Base-by-base conservation (phyloP, 352 stramenopile genomes). In the Phytophthora podocarpi region DNA sequence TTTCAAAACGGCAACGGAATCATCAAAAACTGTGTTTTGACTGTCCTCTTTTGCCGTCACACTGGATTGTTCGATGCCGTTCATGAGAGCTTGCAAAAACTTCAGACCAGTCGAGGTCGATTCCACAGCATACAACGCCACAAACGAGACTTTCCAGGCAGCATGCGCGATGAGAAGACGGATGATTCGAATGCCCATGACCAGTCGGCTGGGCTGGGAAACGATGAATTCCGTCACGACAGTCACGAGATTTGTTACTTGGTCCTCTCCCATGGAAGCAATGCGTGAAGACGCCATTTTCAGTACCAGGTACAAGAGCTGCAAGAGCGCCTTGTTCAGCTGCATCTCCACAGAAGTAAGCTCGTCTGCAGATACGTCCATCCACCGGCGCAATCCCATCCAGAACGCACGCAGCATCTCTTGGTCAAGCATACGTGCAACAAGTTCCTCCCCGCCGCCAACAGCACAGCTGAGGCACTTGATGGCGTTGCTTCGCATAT, bases 191-290 rank as follows among this genome's bases (percentile, higher is more conserved):
- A 93, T 75, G 1, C 80, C 78, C 51, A 82, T 79, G 8, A 75
- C 69, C 49, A 90, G 57, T 2, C 77, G 76, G 27, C 76, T 72
- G 13, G 72, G 67, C 45, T 85, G 61, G 1, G 70, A 72, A 13
- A 91, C 78, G 8, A 89, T 76, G 55, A 89, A 90, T 34, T 92
- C 80, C 0, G 80, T 91, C 37, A 91, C 78, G 35, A 89, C 72
- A 15, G 74, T 82, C 21, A 93, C 72, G 13, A 95, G 67, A 24
- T 75, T 85, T 18, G 67, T 79, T 5, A 90, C 72, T 55, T 93
- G 75, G 24, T 90, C 78, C 27, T 81, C 78, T 2, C 70, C 63
- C 35, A 87, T 67, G 2, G 67, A 71, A 5, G 74, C 72, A 26
- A 91, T 72, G 9, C 83, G 74, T 1, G 81, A 70, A 3, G 80